Base-by-base conservation (phyloP, 2,329 filamentous ascomycete genomes). In the Fusarium dimerum region DNA sequence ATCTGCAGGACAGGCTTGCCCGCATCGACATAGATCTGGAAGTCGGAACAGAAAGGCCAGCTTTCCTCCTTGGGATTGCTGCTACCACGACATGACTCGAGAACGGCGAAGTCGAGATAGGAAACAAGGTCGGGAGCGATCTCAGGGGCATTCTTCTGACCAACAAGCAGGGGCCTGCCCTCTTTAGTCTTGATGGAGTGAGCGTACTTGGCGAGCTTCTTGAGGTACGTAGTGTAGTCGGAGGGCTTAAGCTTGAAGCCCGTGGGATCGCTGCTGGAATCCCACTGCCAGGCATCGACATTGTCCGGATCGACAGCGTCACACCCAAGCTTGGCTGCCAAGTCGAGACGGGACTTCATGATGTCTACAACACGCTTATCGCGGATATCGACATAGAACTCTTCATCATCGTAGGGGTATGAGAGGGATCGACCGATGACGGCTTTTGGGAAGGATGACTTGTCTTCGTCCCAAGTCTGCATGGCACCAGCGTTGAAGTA, bases 221-320 rank as follows among this genome's bases (percentile, higher is more conserved):
- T 63, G 45, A 70, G 62, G 40, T 70, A 71, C n/a, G 50, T 49
- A 13, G 57, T 55, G 29, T 68, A 68, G 58, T 71, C 64, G n/a
- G 58, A 54, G 2, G 60, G 20, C 18, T 59, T 64, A 20, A 70
- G 65, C 26, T 55, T 56, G 56, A 70, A 70, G 20, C 68, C 66
- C 8, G 64, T 65, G 12, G 62, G 59, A 42, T 70, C 67, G 6
- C 57, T 53, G 34, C 54, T 54, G 40, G 32, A 36, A 36, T 63
- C 58, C 40, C 62, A 49, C 11, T 54, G 62, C 62, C 65, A 70
- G 38, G 65, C 67, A 20, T 71, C 68, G 41, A 71, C 66, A 50
- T 71, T 71, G 54, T 71, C 69, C 3, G 67, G 68, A 50, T 71
- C 69, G n/a, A 71, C 63, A 15, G 61, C 69, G 43, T 70, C 69